Percentiles rank a stretch among this genome's conserved stretches.
Conservation (phyloP, 495 filamentous ascomycete genomes). For the Penicillium lividum region DNA sequence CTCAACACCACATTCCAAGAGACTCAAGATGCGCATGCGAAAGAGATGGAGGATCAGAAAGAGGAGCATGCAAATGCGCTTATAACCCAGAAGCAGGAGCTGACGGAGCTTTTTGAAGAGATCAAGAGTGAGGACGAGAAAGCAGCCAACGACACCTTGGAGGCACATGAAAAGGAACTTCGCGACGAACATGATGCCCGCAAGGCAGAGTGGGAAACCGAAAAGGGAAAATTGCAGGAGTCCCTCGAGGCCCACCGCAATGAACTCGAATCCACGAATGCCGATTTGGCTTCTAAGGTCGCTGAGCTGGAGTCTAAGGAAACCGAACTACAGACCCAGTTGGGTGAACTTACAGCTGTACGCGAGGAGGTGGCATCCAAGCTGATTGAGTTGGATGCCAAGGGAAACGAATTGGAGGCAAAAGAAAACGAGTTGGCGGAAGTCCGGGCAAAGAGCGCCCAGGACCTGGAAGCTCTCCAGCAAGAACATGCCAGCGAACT, state of each 20-base stretch:
- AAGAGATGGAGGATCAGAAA: slow-evolving; percentile 39
- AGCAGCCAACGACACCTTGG: slow-evolving; percentile 37
- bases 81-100: slow-evolving; percentile 41
- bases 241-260: slow-evolving; percentile 38
- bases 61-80: slow-evolving; percentile 44
- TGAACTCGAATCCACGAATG: slow-evolving; percentile 35
- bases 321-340: slow-evolving; percentile 26
- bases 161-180: slow-evolving; percentile 42
- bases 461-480: slow-evolving; percentile 22
- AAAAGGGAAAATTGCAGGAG: slow-evolving; percentile 46
- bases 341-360: slow-evolving; percentile 36
- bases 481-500: slow-evolving; percentile 33
- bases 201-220: slow-evolving; percentile 45
- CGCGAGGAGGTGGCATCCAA: slow-evolving; percentile 28
- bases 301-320: slow-evolving; percentile 26
- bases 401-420: slow-evolving; percentile 15
- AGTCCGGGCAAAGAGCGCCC: slow-evolving; percentile 20
- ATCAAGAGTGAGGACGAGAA: slow-evolving; percentile 52
- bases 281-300: slow-evolving; percentile 39
- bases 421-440: slow-evolving; percentile 34
- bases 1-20: slow-evolving; percentile 51
- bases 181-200: slow-evolving; percentile 39
- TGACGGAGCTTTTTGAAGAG: slow-evolving; percentile 51
- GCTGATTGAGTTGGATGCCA: slow-evolving; percentile 19
- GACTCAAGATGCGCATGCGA: slow-evolving; percentile 36